Evolutionary conservation across 805 yeast species (phyloP).

Genomic region (Schwanniomyces polymorphus): DNA sequence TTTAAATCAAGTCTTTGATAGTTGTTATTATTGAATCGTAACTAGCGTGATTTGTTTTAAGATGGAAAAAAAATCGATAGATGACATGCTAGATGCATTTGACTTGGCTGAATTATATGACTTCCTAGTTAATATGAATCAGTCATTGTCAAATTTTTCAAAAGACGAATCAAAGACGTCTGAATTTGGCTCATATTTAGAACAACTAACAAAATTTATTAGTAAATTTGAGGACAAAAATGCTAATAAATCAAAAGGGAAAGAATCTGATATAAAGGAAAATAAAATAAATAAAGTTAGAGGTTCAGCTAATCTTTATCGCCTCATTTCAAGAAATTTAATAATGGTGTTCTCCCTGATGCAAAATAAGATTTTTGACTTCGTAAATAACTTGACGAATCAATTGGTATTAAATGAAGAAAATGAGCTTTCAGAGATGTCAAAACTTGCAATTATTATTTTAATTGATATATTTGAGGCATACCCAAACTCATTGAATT

Average conservation of each 20-base stretch:
- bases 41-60: not conserved
- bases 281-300: not conserved
- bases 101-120: conserved; percentile 17
- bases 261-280: conserved; percentile 1
- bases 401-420: conserved; percentile 18
- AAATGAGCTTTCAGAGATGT: conserved; percentile 14
- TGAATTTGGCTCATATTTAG: conserved; percentile 15
- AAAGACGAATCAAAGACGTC: conserved; percentile 4
- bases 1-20: not conserved
- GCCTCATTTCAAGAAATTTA: conserved; percentile 29
- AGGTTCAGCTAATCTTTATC: conserved; percentile 18
- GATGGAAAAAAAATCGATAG: not conserved
- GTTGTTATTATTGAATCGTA: not conserved
- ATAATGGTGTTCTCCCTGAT: conserved; percentile 24
- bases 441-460: conserved; percentile 26
- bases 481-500: conserved; percentile 35
- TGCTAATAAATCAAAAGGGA: not conserved
- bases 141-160: conserved; percentile 10
- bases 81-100: conserved; percentile 9
- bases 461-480: conserved; percentile 38
- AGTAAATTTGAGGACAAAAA: conserved; percentile 17
- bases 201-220: conserved; percentile 25
- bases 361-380: conserved; percentile 37
- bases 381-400: conserved; percentile 34
- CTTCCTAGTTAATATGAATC: conserved; percentile 20